Conservation (phyloP, 306 rosid genomes). For the Trichosanthes truncata region DNA sequence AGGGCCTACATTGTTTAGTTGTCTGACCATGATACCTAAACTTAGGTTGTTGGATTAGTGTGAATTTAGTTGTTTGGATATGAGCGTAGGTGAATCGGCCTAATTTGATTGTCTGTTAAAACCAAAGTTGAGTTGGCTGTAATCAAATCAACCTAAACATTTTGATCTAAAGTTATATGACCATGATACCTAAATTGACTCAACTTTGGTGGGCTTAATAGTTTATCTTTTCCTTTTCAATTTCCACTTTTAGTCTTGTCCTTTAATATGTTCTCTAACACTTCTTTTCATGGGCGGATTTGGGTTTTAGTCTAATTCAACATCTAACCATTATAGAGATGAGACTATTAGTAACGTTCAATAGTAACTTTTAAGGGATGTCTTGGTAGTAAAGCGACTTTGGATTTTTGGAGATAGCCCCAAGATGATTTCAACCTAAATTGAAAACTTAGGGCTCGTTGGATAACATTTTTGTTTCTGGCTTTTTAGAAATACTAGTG, state of each 20-base stretch:
- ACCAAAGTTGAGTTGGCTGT: neutral
- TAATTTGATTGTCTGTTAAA: neutral
- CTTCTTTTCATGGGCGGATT: too few species aligned
- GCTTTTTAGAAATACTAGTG: too few species aligned
- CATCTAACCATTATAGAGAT: too few species aligned
- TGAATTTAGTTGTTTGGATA: neutral
- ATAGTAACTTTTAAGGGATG: too few species aligned
- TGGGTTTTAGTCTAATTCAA: too few species aligned
- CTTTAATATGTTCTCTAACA: too few species aligned
- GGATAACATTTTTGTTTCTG: too few species aligned
- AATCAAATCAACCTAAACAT: neutral
- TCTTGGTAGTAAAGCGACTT: too few species aligned
- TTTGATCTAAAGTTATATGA: neutral
- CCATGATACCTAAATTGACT: neutral
- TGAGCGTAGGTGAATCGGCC: neutral
- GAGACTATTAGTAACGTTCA: too few species aligned
- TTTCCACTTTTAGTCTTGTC: neutral
- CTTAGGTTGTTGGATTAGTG: neutral
- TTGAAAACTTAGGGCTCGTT: too few species aligned
- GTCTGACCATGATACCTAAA: neutral
- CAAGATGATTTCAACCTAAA: too few species aligned
- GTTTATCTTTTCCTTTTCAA: neutral
- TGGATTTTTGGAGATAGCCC: too few species aligned
- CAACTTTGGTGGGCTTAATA: neutral
- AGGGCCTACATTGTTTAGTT: neutral